A percentile compares a stretch with the other conserved stretches of the same genome.
phyloP scores from a whole-genome alignment of 2,329 filamentous ascomycete genomes.

The Orbilia ellipsospora region DNA sequence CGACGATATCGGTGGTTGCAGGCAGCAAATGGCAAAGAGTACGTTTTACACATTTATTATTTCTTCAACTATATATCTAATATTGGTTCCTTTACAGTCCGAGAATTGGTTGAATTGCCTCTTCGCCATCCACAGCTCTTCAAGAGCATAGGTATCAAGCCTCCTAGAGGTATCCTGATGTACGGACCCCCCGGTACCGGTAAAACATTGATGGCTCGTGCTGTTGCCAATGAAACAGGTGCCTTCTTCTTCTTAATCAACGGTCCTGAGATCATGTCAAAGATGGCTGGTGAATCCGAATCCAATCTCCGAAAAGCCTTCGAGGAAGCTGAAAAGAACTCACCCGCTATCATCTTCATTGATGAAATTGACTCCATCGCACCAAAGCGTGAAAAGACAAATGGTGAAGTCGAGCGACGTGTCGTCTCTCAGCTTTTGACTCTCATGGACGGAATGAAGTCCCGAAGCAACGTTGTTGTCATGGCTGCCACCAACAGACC shows the following conservation, averaged over 20 bases:
- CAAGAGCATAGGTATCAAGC: conserved; percentile 99
- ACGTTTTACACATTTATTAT: conserved; percentile 7
- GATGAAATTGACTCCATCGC: conserved; percentile 99
- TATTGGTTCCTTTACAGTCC: conserved; percentile 65
- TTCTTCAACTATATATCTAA: background rate
- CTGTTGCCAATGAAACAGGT: conserved; percentile 97
- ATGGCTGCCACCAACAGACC: conserved; percentile 99
- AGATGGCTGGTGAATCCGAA: conserved; percentile 99
- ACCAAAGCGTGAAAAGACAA: conserved; percentile 99
- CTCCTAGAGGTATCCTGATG: conserved; percentile 95
- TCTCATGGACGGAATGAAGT: conserved; percentile 99
- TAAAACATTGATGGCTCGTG: conserved; percentile 99
- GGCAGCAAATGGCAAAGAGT: conserved; percentile 99
- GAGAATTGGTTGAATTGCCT: conserved; percentile 96
- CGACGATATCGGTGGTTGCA: conserved; percentile 98
- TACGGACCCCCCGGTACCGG: conserved; percentile 97
- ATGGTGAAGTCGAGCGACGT: conserved; percentile 97
- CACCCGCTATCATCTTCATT: conserved; percentile 98
- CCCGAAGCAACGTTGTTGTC: conserved; percentile 96
- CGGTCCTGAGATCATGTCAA: conserved; percentile 96
- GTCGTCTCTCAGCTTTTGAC: conserved; percentile 97
- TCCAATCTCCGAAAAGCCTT: conserved; percentile 99
- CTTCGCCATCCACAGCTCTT: conserved; percentile 97
- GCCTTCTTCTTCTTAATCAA: conserved; percentile 99
- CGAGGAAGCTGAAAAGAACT: conserved; percentile 99